Conservation (phyloP, 1,284 basidiomycete genomes). For the Apiotrichum gamsii region DNA sequence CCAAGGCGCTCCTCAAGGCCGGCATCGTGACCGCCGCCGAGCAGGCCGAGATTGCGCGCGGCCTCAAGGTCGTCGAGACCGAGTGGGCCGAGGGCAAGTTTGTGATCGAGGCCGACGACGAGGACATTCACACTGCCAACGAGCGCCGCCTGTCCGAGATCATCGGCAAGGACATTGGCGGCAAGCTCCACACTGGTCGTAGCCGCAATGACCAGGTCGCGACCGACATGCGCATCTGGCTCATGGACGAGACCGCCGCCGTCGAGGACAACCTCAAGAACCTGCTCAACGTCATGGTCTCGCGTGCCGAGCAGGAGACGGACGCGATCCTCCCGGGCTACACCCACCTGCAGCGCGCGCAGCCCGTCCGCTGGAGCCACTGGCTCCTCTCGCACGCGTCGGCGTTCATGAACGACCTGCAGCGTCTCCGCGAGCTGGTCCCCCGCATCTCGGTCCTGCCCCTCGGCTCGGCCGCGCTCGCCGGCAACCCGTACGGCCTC, state of each 20-base stretch:
- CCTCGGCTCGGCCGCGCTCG: conserved; percentile 87
- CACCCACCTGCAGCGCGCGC: conserved; percentile 92
- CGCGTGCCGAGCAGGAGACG: conserved; percentile 85
- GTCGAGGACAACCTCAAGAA: conserved; percentile 69
- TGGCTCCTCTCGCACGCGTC: conserved; percentile 90
- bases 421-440: conserved; percentile 74
- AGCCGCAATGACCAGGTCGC: conserved; percentile 97
- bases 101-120: conserved; percentile 69
- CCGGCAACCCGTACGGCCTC: conserved; percentile 89
- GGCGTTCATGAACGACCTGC: conserved; percentile 80
- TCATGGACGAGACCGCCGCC: conserved; percentile 69
- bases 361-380: conserved; percentile 98
- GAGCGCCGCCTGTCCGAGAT: conserved; percentile 89
- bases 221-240: conserved; percentile 95
- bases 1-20: conserved; percentile 72
- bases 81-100: conserved; percentile 87
- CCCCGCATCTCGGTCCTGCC: conserved; percentile 85
- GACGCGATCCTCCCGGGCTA: conserved; percentile 90
- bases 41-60: conserved; percentile 64
- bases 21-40: conserved; percentile 75
- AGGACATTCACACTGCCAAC: conserved; percentile 99
- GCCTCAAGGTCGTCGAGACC: conserved; percentile 67
- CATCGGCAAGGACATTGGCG: conserved; percentile 75
- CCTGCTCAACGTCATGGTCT: conserved; percentile 79
- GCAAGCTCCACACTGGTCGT: conserved; percentile 91